Evolutionary conservation across 495 filamentous ascomycete species (phyloP).

Genomic region (Penicillium argentinense): DNA sequence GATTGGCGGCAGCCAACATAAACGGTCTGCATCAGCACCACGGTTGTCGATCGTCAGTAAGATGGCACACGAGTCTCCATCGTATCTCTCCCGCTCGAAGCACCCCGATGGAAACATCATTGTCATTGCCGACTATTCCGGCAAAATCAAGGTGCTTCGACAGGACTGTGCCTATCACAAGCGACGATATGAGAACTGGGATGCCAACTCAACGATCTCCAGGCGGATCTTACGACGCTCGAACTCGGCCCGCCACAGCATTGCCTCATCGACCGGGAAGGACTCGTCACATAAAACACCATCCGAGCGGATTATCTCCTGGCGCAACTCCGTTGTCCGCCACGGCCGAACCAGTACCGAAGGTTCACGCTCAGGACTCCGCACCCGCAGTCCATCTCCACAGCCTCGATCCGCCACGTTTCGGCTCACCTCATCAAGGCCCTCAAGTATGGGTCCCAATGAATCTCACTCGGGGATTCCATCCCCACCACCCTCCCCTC

Average conservation of each 20-base stretch:
- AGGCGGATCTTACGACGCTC: slow-evolving; percentile 71
- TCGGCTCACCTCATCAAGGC: slow-evolving; percentile 22
- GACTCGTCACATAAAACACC: slow-evolving; percentile 55
- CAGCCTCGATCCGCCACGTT: slow-evolving; percentile 25
- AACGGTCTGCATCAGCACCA: slow-evolving; percentile 18
- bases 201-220: slow-evolving; percentile 72
- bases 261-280: slow-evolving; percentile 47
- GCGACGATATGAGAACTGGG: slow-evolving; percentile 50
- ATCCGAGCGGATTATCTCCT: slow-evolving; percentile 85
- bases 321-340: slow-evolving; percentile 76
- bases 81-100: slow-evolving; percentile 69
- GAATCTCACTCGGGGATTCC: slow-evolving; percentile 35
- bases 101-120: slow-evolving; percentile 91
- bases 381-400: slow-evolving; percentile 57
- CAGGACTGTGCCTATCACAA: slow-evolving; percentile 83
- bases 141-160: slow-evolving; percentile 88
- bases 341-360: slow-evolving; percentile 54
- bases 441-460: slow-evolving; percentile 22
- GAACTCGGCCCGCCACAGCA: slow-evolving; percentile 58
- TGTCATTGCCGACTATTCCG: slow-evolving; percentile 83
- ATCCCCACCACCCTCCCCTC: slow-evolving; percentile 38
- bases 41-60: slow-evolving; percentile 48
- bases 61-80: slow-evolving; percentile 59
- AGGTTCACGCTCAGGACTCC: slow-evolving; percentile 40
- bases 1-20: slow-evolving; percentile 18